Conservation (phyloP, 2,329 filamentous ascomycete species). For the Fusarium sororula region DNA sequence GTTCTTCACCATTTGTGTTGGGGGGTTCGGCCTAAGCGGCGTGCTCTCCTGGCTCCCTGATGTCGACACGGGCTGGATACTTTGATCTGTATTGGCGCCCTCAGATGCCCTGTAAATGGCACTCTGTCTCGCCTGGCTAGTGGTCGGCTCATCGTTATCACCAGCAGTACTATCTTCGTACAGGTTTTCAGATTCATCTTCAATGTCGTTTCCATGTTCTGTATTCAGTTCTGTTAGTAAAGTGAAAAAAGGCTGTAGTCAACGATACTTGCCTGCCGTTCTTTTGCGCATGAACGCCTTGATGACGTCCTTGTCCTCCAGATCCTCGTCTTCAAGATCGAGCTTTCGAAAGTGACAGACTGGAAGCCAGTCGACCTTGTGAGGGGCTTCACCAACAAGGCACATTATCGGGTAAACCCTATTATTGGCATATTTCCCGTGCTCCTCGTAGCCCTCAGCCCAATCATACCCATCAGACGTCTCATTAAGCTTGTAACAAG, state of each 20-base stretch:
- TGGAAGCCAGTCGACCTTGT: neutral
- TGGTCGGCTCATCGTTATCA: rapidly evolving
- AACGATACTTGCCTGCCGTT: rapidly evolving
- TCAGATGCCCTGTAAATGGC: neutral
- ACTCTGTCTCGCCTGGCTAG: rapidly evolving
- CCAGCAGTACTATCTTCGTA: neutral
- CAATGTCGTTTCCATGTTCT: neutral
- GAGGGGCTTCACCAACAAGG: rapidly evolving
- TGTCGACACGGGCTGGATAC: neutral
- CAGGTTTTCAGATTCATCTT: neutral
- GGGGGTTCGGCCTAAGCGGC: rapidly evolving
- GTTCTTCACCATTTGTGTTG: rapidly evolving
- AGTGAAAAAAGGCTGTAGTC: rapidly evolving
- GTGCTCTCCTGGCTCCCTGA: neutral
- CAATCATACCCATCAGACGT: rapidly evolving
- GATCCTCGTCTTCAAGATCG: neutral
- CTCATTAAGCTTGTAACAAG: rapidly evolving
- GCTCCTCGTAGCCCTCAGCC: rapidly evolving
- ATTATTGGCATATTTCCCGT: rapidly evolving
- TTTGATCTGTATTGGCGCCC: neutral
- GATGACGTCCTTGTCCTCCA: neutral
- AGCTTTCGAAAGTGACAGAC: neutral
- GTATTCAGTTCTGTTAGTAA: rapidly evolving
- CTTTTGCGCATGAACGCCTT: neutral
- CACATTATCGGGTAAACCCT: rapidly evolving